Evolutionary conservation across 73 alveolate genomes (phyloP).

Genomic region (Tetrahymena elliotti): DNA sequence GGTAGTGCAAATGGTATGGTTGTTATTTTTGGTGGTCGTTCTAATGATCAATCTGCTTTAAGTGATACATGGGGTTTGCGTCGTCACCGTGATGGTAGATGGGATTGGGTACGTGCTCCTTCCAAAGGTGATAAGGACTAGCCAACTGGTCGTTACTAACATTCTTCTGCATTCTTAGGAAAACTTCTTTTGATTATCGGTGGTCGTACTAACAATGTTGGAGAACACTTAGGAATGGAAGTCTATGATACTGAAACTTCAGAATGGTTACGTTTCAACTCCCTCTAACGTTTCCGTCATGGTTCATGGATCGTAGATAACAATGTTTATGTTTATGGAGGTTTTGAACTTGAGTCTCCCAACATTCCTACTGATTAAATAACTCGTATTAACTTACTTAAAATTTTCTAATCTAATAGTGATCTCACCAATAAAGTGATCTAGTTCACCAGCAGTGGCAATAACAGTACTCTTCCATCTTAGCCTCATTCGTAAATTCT

Average conservation of each 20-base stretch:
- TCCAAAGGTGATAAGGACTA: constrained; percentile 70
- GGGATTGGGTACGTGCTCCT: constrained; percentile 97
- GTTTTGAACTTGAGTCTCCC: constrained; percentile 87
- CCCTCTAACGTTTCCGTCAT: constrained; percentile 79
- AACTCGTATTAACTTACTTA: constrained; percentile 63
- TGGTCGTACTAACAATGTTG: constrained; percentile 86
- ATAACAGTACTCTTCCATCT: constrained; percentile 17
- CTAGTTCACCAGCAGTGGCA: constrained; percentile 6
- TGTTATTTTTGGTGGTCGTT: constrained; percentile 91
- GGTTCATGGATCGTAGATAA: constrained; percentile 88
- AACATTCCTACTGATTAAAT: constrained; percentile 82
- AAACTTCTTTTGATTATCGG: constrained; percentile 85
- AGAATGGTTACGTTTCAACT: constrained; percentile 83
- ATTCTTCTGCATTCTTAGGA: constrained; percentile 72
- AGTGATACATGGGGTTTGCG: constrained; percentile 95
- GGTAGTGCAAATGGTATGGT: constrained; percentile 96
- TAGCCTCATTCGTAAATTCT: not conserved
- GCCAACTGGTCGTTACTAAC: constrained; percentile 83
- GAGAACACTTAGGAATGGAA: constrained; percentile 79
- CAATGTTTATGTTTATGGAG: constrained; percentile 83
- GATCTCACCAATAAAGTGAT: constrained; percentile 50
- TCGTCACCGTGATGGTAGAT: constrained; percentile 92
- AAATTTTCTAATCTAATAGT: constrained; percentile 67
- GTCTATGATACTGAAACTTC: constrained; percentile 90
- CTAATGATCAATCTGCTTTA: constrained; percentile 74